These are phyloP conservation scores for Cardamine resedifolia DNA, from an alignment of 345 rosid genomes.

Conservation along the genomic window DNA sequence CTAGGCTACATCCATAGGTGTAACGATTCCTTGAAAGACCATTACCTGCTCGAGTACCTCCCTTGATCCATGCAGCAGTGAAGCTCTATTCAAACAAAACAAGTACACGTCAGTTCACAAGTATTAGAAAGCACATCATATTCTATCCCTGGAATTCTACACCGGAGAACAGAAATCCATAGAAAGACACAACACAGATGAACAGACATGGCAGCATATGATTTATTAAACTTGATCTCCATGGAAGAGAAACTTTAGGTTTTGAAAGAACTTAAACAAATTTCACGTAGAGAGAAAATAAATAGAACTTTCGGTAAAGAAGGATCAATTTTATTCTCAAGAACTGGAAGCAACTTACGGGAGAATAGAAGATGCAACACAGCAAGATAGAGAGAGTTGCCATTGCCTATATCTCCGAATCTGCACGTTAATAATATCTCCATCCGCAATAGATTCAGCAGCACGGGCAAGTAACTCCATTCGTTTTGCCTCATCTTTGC, in stretches of 20 bases:
- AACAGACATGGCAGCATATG: slow-evolving; percentile 9
- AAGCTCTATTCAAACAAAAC: slow-evolving; percentile 57
- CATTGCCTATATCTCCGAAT: slow-evolving; percentile 93
- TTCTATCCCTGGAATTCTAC: neutral
- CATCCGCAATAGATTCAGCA: slow-evolving; percentile 92
- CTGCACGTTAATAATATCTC: slow-evolving; percentile 91
- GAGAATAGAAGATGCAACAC: slow-evolving; percentile 75
- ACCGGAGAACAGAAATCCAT: neutral
- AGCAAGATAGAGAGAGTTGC: slow-evolving; percentile 85
- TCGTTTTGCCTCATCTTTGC: slow-evolving; percentile 76
- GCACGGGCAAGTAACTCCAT: slow-evolving; percentile 80
- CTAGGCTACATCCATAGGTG: slow-evolving; percentile 8
- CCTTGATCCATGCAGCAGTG: slow-evolving; percentile 84
- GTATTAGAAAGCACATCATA: slow-evolving; percentile 14
- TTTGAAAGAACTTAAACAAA: slow-evolving; percentile 6
- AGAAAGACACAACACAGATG: slow-evolving; percentile 10
- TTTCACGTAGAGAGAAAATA: slow-evolving; percentile 11
- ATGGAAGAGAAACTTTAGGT: slow-evolving; percentile 3
- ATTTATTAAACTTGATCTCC: neutral
- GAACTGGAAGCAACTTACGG: slow-evolving; percentile 64
- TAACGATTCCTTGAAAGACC: slow-evolving; percentile 15
- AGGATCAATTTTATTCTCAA: slow-evolving; percentile 7
- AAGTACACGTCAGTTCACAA: slow-evolving; percentile 19
- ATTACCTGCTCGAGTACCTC: slow-evolving; percentile 83
- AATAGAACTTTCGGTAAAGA: slow-evolving; percentile 3